Base-by-base conservation (phyloP, 306 rosid species). In the Quercus alba region DNA sequence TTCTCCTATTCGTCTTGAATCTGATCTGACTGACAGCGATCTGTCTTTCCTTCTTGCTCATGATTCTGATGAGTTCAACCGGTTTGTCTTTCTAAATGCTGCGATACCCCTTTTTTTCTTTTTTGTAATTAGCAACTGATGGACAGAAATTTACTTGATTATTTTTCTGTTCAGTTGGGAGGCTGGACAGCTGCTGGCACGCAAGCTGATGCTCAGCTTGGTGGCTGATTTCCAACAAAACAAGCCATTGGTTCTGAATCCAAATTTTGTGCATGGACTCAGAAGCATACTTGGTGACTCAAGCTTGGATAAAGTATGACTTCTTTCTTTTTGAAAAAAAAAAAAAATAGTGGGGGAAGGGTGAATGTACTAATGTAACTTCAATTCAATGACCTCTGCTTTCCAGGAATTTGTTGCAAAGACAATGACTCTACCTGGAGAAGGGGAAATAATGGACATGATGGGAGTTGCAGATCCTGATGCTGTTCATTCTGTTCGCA, bases 381-480 rank as follows among this genome's bases (percentile, higher is more conserved):
- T 74, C 3, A 57, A n/a, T 54, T 74, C 3, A 57, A n/a, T 68
- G 44, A 77, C 73, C 70, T 84, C 73, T 80, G 74, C 15, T 79
- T 41, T 80, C 44, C 77, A 96, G 99, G 99, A 96, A 84, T 96
- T 96, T 80, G 86, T 96, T 73, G 97, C 99, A 3, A 96, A 88
- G 86, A 97, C 98, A n/a, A 83, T 93, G 73, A 91, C 98, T 66
- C 88, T 96, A n/a, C 99, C 99, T 12, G 97, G 99, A 8, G 99
- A 87, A 83, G 98, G 97, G 72, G 99, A 96, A 84, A 91, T 96
- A 90, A 96, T 96, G 99, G 99, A 96, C 82, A 77, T 96, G 92
- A 93, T 96, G 99, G 82, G 82, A 75, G 88, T 96, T 82, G 98
- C 98, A n/a, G 99, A 95, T 87, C 99, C 99, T 31, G 97, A 93